Evolutionary conservation across 495 filamentous ascomycete species (phyloP), one percentile per base, ranked within the genome.

Genomic region (Chaetomium tenue): DNA sequence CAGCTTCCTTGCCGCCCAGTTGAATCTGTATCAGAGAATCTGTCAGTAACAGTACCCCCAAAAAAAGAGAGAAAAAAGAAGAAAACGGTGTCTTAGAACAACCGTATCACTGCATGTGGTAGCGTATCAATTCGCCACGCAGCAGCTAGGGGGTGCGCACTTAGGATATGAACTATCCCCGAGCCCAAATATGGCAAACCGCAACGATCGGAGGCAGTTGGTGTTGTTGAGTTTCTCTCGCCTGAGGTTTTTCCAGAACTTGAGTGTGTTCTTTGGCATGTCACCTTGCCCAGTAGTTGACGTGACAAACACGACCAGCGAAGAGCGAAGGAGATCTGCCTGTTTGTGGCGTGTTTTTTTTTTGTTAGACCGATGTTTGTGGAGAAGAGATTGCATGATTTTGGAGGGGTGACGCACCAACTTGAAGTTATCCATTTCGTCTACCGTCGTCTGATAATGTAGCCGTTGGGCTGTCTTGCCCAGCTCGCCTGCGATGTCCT

Each of bases 211-310:
- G 50, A 99, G 79, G 68, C 85, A 93, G 58, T 84, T 86, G 23
- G 84, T 77, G 33, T 87, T 85, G 51, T 87, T 86, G 37, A 99
- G 84, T 67, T 86, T 89, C 71, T 89, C 90, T 50, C 90, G 81
- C 26, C 94, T 80, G 54, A 99, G 82, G 50, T 85, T 87, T 70
- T 85, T 92, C 94, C 94, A 99, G 69, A 98, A 93, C 16, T 76
- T 78, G 44, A 84, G 79, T 12, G 87, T 84, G 79, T 97, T 97
- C 18, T 79, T 81, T 3, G 95, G 93, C 65, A 99, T 75, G 64
- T 98, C 92, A 9, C 94, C 94, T 76, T 99, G 95, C 7, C 94
- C 94, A 2, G 94, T 97, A 0, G 95, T 98, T 0, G 93, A 96
- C 13, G 92, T 78, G 56, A 89, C 87, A 66, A 98, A 87, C 54